Evolutionary conservation across 768 basidiomycete species (phyloP).

Genomic region (Gautieria morchelliformis): DNA sequence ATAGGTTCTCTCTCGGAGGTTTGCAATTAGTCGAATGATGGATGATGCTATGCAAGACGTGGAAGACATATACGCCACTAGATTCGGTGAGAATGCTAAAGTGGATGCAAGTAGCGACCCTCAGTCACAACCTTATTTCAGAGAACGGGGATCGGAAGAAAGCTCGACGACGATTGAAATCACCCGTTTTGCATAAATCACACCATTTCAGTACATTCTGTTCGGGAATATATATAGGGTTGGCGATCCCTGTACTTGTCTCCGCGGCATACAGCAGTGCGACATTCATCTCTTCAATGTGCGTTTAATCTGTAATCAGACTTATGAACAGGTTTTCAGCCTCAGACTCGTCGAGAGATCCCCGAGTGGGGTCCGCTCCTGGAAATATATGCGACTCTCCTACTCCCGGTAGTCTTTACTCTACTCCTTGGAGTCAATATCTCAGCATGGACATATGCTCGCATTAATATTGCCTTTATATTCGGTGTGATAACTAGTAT

Average conservation of each 20-base stretch:
- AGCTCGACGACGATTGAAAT: constrained; percentile 59
- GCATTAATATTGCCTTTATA: constrained; percentile 93
- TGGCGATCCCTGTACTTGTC: constrained; percentile 59
- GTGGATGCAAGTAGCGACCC: not conserved
- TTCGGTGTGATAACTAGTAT: constrained; percentile 43
- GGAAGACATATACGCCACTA: constrained; percentile 65
- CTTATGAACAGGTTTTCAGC: constrained; percentile 39
- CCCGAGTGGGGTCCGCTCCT: constrained; percentile 68
- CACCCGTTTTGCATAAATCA: constrained; percentile 37
- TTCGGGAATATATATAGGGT: constrained; percentile 62
- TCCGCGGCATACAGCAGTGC: constrained; percentile 56
- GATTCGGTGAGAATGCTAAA: constrained; percentile 47
- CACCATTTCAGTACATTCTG: constrained; percentile 68
- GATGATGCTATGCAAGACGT: constrained; percentile 62
- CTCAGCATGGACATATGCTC: constrained; percentile 58
- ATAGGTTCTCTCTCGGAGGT: constrained; percentile 58
- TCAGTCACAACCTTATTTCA: constrained; percentile 25
- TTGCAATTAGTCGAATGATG: constrained; percentile 54
- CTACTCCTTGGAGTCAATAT: constrained; percentile 79
- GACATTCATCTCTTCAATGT: constrained; percentile 14
- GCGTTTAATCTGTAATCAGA: not conserved
- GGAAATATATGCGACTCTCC: constrained; percentile 65
- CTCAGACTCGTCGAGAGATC: constrained; percentile 40
- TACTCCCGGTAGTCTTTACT: constrained; percentile 67
- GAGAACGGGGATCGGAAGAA: constrained; percentile 70